Evolutionary conservation across 164 flowering plant species (phyloP).

Genomic region (Tetracentron sinense): DNA sequence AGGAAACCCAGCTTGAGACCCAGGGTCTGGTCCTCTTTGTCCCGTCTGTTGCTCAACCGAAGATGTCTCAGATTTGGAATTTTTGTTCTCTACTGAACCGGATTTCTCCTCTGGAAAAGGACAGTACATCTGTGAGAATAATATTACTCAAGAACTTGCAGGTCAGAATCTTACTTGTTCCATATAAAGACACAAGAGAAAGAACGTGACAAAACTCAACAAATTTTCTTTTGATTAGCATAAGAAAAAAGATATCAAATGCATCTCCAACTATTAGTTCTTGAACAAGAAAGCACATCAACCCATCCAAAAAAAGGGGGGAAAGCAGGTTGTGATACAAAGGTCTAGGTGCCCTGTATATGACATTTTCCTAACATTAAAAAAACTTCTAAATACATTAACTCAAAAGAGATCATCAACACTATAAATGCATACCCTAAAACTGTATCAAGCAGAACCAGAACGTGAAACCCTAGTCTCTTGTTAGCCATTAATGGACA

Average conservation of each 20-base stretch:
- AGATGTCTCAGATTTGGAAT: conserved; percentile 28
- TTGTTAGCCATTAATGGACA: too few species aligned
- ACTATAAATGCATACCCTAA: too few species aligned
- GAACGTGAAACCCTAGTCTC: too few species aligned
- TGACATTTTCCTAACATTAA: too few species aligned
- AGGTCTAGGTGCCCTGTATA: too few species aligned
- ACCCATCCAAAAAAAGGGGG: too few species aligned
- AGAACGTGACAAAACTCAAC: too few species aligned
- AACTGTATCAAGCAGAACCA: too few species aligned
- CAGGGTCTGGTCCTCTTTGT: conserved; percentile 26
- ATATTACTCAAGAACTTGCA: background rate
- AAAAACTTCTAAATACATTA: too few species aligned
- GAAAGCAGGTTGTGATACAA: too few species aligned
- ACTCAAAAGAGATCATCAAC: too few species aligned
- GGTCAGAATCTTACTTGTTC: background rate
- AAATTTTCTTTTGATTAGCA: background rate
- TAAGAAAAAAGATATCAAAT: background rate
- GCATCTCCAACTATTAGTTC: background rate
- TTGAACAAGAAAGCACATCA: background rate
- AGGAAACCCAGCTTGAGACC: conserved; percentile 35
- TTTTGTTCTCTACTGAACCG: conserved; percentile 26
- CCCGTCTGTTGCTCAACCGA: conserved; percentile 27
- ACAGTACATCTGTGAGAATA: background rate
- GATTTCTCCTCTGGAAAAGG: conserved; percentile 32
- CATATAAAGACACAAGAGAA: background rate